Conservation (phyloP, 306 rosid species). For the Cucumis melo region DNA sequence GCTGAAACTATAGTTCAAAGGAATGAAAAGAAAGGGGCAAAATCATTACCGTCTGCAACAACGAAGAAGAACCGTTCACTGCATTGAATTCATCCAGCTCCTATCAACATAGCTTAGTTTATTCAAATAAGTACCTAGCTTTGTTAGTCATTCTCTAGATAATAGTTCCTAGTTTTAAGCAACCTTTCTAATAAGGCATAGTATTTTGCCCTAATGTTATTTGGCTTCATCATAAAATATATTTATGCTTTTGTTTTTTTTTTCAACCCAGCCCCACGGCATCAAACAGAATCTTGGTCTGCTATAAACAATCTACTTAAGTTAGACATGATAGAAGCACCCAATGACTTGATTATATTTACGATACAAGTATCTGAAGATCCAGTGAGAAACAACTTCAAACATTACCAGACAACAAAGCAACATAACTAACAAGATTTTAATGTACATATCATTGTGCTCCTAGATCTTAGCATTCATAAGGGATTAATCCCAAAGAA, state of each 20-base stretch:
- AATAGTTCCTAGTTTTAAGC: background rate
- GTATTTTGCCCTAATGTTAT: background rate
- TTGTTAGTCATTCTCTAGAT: constrained; percentile 2
- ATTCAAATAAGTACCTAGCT: background rate
- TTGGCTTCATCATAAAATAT: background rate
- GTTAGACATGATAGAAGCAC: background rate
- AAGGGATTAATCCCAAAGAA: constrained; percentile 56
- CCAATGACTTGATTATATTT: background rate
- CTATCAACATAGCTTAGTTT: background rate
- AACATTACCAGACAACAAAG: background rate
- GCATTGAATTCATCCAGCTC: background rate
- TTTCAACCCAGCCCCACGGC: background rate
- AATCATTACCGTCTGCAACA: constrained; percentile 1
- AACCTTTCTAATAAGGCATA: constrained; percentile 4
- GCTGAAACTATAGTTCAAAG: constrained; percentile 5
- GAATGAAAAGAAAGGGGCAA: constrained; percentile 8
- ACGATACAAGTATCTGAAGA: background rate
- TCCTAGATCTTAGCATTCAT: constrained; percentile 10
- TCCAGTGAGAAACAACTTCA: background rate
- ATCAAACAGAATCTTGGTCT: background rate
- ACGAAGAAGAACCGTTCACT: background rate
- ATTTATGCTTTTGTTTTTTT: background rate
- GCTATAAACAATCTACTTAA: background rate
- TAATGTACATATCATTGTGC: constrained; percentile 9
- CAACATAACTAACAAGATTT: background rate